Evolutionary conservation across 179 eudicot genomes (phyloP), one percentile per base, ranked within the genome.

Genomic region (Corrigiola litoralis): DNA sequence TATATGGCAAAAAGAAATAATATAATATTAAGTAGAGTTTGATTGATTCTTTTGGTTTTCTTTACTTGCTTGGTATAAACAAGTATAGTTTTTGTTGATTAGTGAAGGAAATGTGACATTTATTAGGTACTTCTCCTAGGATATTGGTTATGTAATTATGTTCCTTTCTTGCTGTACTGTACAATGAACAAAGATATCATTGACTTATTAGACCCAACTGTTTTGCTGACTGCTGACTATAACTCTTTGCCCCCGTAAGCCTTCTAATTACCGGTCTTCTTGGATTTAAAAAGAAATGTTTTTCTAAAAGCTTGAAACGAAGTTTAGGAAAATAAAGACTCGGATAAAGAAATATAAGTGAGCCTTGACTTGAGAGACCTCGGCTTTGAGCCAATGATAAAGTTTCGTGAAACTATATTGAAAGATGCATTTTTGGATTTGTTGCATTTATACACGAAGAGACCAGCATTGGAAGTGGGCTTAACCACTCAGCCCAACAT

Each of bases 41-140:
- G 58, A n/a, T 57, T 27, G 33, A 23, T 72, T 62, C 51, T 52
- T 62, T 62, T 56, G 32, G 66, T 44, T 68, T 69, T 38, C 72
- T 70, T 75, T 67, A 68, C 75, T 75, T 75, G 79, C 5, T 59
- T 52, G 68, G 66, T 65, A 44, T 29, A 60, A 66, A 58, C n/a
- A 69, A 41, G 71, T 69, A 53, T 65, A 63, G 52, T 59, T 50
- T 49, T 55, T 38, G 32, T 36, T 34, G 37, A 18, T 14, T 24
- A n/a, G 51, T 12, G 31, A 67, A 52, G 52, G 21, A 52, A 23
- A 23, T 54, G 51, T 53, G 60, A 68, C 53, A 55, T 58, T 5
- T 48, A 61, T 58, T 53, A n/a, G n/a, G n/a, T 60, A 58, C 69
- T 67, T 62, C 23, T 59, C 18, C 25, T 18, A 52, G 42, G 64